phyloP scores from a whole-genome alignment of 805 yeast species.

The Wickerhamomyces chambardii region DNA sequence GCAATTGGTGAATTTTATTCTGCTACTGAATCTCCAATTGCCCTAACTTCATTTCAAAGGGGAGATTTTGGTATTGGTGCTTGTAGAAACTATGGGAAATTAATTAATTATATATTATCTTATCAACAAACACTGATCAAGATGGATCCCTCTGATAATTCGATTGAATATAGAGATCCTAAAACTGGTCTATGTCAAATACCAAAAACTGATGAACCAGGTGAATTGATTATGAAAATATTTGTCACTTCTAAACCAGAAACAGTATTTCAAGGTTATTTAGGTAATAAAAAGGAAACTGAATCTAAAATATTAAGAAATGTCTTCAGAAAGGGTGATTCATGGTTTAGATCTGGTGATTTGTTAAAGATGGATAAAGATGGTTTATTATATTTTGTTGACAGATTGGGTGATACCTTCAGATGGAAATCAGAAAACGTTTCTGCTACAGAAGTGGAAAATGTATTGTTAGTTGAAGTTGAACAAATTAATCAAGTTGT shows the following conservation, averaged over 20 bases:
- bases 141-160: constrained; percentile 77
- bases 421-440: constrained; percentile 97
- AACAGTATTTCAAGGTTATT: constrained; percentile 81
- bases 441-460: constrained; percentile 88
- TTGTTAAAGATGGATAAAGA: constrained; percentile 59
- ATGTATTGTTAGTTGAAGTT: constrained; percentile 35
- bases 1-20: constrained; percentile 90
- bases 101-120: constrained; percentile 42
- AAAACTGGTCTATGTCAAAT: constrained; percentile 49
- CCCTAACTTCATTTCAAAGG: constrained; percentile 69
- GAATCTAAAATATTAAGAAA: constrained; percentile 63
- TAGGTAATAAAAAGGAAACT: constrained; percentile 73
- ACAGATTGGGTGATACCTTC: constrained; percentile 90
- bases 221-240: constrained; percentile 79
- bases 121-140: constrained; percentile 53
- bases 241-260: constrained; percentile 55
- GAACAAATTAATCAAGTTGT: constrained; percentile 51
- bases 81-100: constrained; percentile 67
- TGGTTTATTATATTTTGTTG: constrained; percentile 75
- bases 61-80: constrained; percentile 86
- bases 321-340: constrained; percentile 81
- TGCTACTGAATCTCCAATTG: constrained; percentile 88
- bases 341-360: constrained; percentile 88
- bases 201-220: constrained; percentile 60
- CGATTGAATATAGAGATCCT: constrained; percentile 60